Evolutionary conservation across 148 eudicot genomes (phyloP).

Genomic region (Dysphania ambrosioides): DNA sequence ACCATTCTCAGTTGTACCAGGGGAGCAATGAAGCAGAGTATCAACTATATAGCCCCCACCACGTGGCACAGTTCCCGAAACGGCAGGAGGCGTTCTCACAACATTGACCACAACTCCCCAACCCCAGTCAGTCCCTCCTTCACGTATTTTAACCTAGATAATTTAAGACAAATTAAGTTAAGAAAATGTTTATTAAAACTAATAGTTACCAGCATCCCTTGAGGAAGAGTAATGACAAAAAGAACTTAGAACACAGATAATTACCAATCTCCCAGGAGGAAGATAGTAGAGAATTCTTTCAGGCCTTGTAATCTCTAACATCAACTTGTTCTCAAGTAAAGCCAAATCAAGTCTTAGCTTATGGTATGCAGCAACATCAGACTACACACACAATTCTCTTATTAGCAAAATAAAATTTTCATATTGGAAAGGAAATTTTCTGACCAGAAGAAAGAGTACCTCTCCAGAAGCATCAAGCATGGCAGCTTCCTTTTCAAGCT

Average conservation of each 20-base stretch:
- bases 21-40: constrained; percentile 87
- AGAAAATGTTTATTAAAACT: neutral
- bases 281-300: constrained; percentile 87
- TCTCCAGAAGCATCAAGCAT: constrained; percentile 92
- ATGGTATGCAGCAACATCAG: constrained; percentile 85
- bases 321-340: constrained; percentile 77
- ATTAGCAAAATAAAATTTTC: constrained; percentile 8
- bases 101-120: constrained; percentile 99
- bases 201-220: too few species aligned
- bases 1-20: constrained; percentile 82
- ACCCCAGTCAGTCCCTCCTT: constrained; percentile 96
- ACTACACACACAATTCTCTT: constrained; percentile 37
- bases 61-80: constrained; percentile 53
- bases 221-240: neutral
- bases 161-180: neutral
- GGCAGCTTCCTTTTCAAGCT: constrained; percentile 86
- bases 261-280: constrained; percentile 92
- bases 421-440: constrained; percentile 4
- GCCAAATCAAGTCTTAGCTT: constrained; percentile 72
- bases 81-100: constrained; percentile 65
- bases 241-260: constrained; percentile 14
- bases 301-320: constrained; percentile 91
- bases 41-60: constrained; percentile 84
- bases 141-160: constrained; percentile 72
- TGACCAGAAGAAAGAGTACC: constrained; percentile 35